Conservation (phyloP, 352 stramenopile genomes). For the Globisporangium viniferum region DNA sequence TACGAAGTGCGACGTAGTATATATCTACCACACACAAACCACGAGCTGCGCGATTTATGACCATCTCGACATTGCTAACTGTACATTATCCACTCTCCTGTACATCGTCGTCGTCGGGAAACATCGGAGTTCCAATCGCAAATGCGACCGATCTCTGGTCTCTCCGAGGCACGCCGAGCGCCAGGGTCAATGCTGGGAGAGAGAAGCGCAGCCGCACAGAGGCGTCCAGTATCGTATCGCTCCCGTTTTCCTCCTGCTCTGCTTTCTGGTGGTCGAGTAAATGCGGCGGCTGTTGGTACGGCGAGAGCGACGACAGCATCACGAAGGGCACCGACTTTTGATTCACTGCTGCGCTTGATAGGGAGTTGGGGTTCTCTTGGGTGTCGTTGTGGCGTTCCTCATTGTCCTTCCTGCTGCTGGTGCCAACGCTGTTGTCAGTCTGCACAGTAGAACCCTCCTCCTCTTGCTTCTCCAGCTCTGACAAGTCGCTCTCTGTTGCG, state of each 20-base stretch:
- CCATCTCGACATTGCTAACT: background rate
- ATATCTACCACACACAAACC: background rate
- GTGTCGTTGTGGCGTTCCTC: background rate
- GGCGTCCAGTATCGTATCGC: background rate
- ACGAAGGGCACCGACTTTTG: constrained; percentile 8
- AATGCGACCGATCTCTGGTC: constrained; percentile 14
- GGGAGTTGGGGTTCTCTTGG: background rate
- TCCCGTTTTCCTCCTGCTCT: background rate
- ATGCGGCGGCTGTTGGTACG: constrained; percentile 7
- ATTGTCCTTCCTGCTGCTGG: background rate
- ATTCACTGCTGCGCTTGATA: background rate
- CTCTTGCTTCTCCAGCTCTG: background rate
- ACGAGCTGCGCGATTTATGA: background rate
- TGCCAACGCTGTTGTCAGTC: background rate
- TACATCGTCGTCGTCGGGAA: constrained; percentile 24
- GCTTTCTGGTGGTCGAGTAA: background rate
- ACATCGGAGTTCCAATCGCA: constrained; percentile 25
- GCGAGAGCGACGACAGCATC: constrained; percentile 18
- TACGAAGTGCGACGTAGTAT: no score
- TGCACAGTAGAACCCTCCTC: background rate
- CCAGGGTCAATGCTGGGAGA: constrained; percentile 14
- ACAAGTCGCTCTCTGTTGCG: background rate
- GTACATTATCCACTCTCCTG: background rate
- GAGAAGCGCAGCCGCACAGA: constrained; percentile 6
- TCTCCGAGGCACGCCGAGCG: constrained; percentile 10